These are phyloP conservation scores for Orychophragmus violaceus DNA, from an alignment of 345 rosid species.

Conservation along the genomic window DNA sequence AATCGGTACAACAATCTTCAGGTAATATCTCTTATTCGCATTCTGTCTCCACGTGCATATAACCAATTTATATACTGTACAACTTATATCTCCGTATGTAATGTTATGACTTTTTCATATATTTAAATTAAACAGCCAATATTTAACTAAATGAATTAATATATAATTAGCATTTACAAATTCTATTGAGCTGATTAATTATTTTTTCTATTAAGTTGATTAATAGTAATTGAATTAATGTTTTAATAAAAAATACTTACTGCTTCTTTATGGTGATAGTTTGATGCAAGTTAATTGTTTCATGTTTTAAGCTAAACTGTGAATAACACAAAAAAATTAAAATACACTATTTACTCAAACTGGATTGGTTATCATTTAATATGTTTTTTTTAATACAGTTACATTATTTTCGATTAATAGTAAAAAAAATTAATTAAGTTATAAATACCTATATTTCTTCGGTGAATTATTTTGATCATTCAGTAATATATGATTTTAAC, in stretches of 20 bases:
- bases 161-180: not conserved
- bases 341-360: not conserved
- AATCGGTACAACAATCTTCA: slow-evolving; percentile 94
- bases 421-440: not conserved
- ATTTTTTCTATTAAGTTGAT: not conserved
- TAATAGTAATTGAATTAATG: not conserved
- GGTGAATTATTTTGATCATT: too few species aligned
- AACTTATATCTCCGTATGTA: not conserved
- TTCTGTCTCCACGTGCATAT: slow-evolving; percentile 1
- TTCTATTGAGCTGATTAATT: too few species aligned
- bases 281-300: not conserved
- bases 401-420: not conserved
- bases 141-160: not conserved
- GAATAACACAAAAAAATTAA: not conserved
- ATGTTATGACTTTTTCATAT: not conserved
- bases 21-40: slow-evolving; percentile 32
- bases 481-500: too few species aligned
- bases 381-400: not conserved
- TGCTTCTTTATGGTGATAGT: not conserved
- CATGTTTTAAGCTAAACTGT: not conserved
- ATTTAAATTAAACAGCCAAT: not conserved
- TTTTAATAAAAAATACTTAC: not conserved
- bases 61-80: not conserved
- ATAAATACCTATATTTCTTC: not conserved
- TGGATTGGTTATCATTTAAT: not conserved